A percentile compares a stretch with the other conserved stretches of the same genome.
phyloP scores from a whole-genome alignment of 2,329 filamentous ascomycete species.

The Penicillium sclerotiorum region DNA sequence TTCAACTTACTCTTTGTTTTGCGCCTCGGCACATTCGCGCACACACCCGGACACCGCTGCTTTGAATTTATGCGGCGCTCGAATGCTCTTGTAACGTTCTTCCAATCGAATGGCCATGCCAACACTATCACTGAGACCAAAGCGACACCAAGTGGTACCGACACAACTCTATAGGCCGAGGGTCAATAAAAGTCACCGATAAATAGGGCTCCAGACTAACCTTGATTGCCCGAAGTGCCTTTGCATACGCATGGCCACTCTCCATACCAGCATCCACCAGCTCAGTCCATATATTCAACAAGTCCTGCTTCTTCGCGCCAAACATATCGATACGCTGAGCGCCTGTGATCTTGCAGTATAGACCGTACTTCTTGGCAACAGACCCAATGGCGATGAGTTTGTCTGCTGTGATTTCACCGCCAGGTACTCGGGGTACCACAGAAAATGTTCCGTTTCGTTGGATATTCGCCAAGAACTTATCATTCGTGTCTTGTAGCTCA shows the following conservation, averaged over 20 bases:
- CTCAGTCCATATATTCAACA: constrained; percentile 78
- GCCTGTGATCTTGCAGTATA: constrained; percentile 92
- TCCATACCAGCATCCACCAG: constrained; percentile 86
- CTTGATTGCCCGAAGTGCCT: constrained; percentile 85
- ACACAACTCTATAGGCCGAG: constrained; percentile 68
- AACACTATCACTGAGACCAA: constrained; percentile 85
- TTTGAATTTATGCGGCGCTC: constrained; percentile 89
- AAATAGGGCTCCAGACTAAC: constrained; percentile 18
- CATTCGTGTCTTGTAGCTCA: constrained; percentile 88
- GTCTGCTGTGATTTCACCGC: constrained; percentile 84
- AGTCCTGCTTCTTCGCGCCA: constrained; percentile 83
- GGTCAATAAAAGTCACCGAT: constrained; percentile 1
- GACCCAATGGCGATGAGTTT: constrained; percentile 81
- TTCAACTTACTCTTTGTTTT: constrained; percentile 78
- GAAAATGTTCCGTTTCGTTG: constrained; percentile 90
- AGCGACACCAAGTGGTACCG: constrained; percentile 88
- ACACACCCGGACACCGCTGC: constrained; percentile 88
- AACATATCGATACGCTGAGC: constrained; percentile 94
- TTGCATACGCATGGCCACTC: constrained; percentile 87
- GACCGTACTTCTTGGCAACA: constrained; percentile 78
- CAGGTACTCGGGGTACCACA: constrained; percentile 79
- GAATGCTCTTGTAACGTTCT: constrained; percentile 88
- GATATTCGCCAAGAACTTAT: constrained; percentile 84
- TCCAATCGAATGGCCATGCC: constrained; percentile 87
- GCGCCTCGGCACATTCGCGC: constrained; percentile 89